Evolutionary conservation across 73 alveolate species (phyloP), one percentile per base, ranked within the genome.

Genomic region (Paramecium tetraurelia): DNA sequence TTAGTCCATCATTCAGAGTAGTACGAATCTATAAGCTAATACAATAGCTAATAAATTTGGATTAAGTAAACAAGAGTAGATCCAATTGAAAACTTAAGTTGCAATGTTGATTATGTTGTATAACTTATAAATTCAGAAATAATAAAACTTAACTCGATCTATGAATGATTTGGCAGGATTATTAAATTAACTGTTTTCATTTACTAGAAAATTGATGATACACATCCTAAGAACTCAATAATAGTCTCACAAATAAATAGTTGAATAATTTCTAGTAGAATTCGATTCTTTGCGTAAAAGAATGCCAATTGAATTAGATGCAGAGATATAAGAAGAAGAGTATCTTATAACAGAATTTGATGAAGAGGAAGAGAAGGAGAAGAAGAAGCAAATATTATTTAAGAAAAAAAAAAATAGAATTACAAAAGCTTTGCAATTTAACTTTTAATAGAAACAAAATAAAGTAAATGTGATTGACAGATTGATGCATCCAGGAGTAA

Each of bases 331-430:
- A 43, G 84, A 68, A 44, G 89, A 69, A 5, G 84, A 70, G 11
- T 83, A 80, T 46, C 31, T 44, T 31, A 36, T 35, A n/a, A 72
- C 86, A 6, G 90, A 80, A 48, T 14, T 44, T 12, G 87, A 89
- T 70, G 94, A 89, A 71, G 94, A 89, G 12, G 87, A 89, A 33
- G 94, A 89, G n/a, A 83, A 89, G 14, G 94, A 89, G 18, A 89
- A 89, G 57, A 89, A 89, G n/a, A 89, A 71, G n/a, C 27, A 31
- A 38, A 24, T 71, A 21, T 31, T 43, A 21, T 83, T 89, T 72
- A 89, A 71, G 40, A 70, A 70, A 38, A 71, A 46, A 20, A 89
- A 89, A 36, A 71, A 71, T 46, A 89, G 75, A 72, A 70, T 83
- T 24, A 89, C 94, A 9, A 89, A 70, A 22, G 87, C 86, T 31